Percentiles rank a stretch among this genome's conserved stretches.
Evolutionary conservation across 805 yeast species (phyloP).

Genomic region (Kregervanrija delftensis): DNA sequence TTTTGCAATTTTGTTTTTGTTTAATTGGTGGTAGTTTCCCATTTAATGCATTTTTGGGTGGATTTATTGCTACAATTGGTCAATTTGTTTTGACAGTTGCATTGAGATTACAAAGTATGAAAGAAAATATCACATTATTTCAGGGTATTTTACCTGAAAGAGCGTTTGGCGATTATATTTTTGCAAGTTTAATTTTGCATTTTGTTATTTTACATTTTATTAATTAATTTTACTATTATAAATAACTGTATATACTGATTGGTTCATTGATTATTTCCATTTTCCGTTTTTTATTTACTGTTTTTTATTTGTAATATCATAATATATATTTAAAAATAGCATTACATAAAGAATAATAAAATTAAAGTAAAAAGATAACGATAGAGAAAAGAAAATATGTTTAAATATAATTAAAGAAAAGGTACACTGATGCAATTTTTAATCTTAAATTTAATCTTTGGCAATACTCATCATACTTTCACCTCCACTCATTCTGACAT

Average conservation of each 20-base stretch:
- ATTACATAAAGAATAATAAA: neutral
- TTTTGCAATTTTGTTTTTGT: slow-evolving; percentile 73
- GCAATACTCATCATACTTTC: slow-evolving; percentile 30
- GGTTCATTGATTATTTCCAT: no score
- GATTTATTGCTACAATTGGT: slow-evolving; percentile 87
- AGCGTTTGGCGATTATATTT: slow-evolving; percentile 81
- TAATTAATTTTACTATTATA: slow-evolving; percentile 38
- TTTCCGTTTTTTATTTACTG: no score
- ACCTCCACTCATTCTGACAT: slow-evolving; percentile 20
- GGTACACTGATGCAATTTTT: neutral
- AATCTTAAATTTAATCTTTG: slow-evolving; percentile 10
- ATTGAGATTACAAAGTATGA: slow-evolving; percentile 64
- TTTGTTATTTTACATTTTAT: slow-evolving; percentile 87
- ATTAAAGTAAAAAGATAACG: neutral
- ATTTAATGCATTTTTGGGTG: slow-evolving; percentile 93
- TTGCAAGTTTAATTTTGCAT: slow-evolving; percentile 84
- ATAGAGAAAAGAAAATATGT: neutral
- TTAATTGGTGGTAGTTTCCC: slow-evolving; percentile 83
- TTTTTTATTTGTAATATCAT: no score
- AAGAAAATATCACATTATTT: slow-evolving; percentile 17
- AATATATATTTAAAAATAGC: neutral
- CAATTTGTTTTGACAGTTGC: slow-evolving; percentile 88
- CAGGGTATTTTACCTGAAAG: slow-evolving; percentile 30
- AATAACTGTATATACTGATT: no score
- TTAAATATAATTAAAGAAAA: neutral